Conservation (phyloP, 2,329 filamentous ascomycete genomes). For the Fusarium luffae region DNA sequence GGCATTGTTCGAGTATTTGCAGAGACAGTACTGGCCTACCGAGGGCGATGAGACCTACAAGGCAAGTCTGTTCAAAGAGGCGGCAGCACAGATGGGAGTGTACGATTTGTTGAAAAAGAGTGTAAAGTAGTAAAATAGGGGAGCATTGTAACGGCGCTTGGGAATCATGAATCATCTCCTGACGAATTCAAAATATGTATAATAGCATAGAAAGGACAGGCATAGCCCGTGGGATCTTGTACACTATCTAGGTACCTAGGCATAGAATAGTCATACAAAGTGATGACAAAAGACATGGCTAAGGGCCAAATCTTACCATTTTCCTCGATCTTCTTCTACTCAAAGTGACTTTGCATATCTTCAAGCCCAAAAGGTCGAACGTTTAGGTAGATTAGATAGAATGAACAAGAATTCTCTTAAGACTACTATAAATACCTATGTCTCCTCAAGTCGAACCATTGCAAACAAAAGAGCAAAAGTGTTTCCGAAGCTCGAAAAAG, state of each 20-base stretch:
- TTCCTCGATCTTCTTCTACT: background rate
- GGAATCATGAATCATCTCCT: conserved; percentile 5
- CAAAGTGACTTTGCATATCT: background rate
- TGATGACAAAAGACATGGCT: conserved; percentile 4
- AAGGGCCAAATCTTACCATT: background rate
- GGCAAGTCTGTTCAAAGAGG: conserved; percentile 47
- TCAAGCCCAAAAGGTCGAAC: background rate
- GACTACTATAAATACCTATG: background rate
- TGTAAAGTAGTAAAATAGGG: conserved; percentile 24
- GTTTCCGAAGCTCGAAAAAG: background rate
- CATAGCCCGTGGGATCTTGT: conserved; percentile 4
- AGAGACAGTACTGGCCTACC: conserved; percentile 52
- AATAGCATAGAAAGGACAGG: conserved; percentile 11
- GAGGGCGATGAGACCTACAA: conserved; percentile 40
- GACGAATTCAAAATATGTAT: conserved; percentile 7
- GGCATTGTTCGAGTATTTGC: conserved; percentile 58
- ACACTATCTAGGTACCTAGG: conserved; percentile 2
- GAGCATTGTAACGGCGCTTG: conserved; percentile 3
- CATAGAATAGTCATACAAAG: conserved; percentile 2
- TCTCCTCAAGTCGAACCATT: background rate
- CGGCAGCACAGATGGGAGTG: conserved; percentile 58
- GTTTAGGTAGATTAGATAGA: background rate
- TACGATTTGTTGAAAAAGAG: conserved; percentile 48
- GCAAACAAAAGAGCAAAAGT: conserved; percentile 15
- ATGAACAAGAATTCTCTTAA: background rate